These are phyloP conservation scores for Dictyostelium citrinum DNA, from an alignment of 78 protist species.

Conservation along the genomic window DNA sequence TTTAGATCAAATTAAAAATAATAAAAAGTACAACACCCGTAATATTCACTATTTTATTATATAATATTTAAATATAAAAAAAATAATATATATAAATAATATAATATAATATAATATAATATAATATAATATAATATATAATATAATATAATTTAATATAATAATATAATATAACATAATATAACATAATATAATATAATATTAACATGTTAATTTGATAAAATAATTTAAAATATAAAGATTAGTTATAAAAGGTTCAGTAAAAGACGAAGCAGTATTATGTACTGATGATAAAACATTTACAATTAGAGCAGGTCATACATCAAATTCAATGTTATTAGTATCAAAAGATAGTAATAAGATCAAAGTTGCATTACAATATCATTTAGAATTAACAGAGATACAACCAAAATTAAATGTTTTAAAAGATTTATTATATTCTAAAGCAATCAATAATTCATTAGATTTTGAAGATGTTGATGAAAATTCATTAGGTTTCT, in stretches of 20 bases:
- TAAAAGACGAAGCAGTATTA: conserved; percentile 58
- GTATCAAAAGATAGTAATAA: background rate
- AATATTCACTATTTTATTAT: no score
- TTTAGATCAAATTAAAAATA: conserved; percentile 18
- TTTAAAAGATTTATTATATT: background rate
- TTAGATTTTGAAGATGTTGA: background rate
- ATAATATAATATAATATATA: no score
- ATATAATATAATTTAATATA: no score
- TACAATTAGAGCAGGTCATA: conserved; percentile 25
- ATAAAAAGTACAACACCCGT: no score
- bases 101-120: no score
- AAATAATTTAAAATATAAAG: no score
- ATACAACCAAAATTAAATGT: conserved; percentile 32
- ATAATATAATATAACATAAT: no score
- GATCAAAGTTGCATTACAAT: background rate
- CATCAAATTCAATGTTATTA: conserved; percentile 52
- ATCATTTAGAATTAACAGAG: conserved; percentile 49
- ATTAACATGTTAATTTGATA: no score
- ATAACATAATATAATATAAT: no score
- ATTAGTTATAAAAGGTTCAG: conserved; percentile 28
- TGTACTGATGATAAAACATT: conserved; percentile 49
- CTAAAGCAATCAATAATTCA: background rate
- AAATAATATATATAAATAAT: no score
- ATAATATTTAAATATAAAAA: background rate
- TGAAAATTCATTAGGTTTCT: background rate